Base-by-base conservation (phyloP, 2,329 filamentous ascomycete genomes). In the Lachnellula hyalina region DNA sequence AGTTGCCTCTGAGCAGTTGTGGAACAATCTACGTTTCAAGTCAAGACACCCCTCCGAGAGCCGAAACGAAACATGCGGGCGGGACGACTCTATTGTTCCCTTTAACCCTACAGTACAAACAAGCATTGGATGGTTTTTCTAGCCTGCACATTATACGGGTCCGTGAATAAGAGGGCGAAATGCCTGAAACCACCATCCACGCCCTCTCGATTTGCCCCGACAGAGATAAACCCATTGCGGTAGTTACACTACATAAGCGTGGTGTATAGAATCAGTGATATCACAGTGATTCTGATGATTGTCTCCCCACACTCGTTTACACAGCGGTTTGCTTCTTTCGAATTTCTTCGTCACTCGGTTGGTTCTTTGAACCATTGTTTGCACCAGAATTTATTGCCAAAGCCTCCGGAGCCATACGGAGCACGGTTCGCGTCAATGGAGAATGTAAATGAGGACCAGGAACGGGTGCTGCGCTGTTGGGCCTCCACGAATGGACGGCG, bases 401-500 rank as follows among this genome's bases (percentile, higher is more conserved):
- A 44, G 15, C 41, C 15, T 12, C 4, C 41, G n/a, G 11, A 32
- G 28, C 28, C 8, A 32, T 32, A 32, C 28, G 28, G 28, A 32
- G 28, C 28, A 44, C 19, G 11, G 19, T 34, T 47, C 21, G 21
- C 8, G 11, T 41, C 50, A 15, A 59, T 61, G 56, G 32, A 49
- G 28, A 48, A 41, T 2, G 51, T 63, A 23, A 59, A 49, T 7
- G 52, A 51, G 35, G 52, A 56, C 0, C 61, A 63, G 25, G 60
- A 62, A 15, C 52, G 36, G 48, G 59, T 52, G 6, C 47, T 63
- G 17, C 49, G 25, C 1, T 49, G 45, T 9, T 63, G 61, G 61
- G 61, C 51, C 4, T 38, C 47, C 17, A 49, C 46, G 9, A 36
- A 56, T 15, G 53, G 54, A 15, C 58, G 55, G 19, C 38, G 56